Conservation (phyloP, 495 filamentous ascomycete genomes). For the Aspergillus asperescens region DNA sequence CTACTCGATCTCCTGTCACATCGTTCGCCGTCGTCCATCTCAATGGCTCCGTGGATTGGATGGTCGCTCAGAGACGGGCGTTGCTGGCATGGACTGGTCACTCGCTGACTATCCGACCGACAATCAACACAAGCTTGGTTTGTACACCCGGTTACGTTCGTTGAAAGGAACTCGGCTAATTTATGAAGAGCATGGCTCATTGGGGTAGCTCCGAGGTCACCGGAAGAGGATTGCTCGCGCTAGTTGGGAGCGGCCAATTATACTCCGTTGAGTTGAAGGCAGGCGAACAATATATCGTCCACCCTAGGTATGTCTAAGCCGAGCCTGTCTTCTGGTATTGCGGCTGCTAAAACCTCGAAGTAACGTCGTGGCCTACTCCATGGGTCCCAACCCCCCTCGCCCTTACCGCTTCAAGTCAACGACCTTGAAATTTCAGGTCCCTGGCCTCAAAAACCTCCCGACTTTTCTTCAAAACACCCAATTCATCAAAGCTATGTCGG, state of each 20-base stretch:
- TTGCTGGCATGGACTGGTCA: slow-evolving; percentile 96
- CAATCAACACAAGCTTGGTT: slow-evolving; percentile 66
- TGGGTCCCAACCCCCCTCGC: slow-evolving; percentile 63
- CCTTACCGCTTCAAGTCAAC: slow-evolving; percentile 83
- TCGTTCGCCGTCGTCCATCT: slow-evolving; percentile 83
- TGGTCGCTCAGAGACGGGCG: slow-evolving; percentile 75
- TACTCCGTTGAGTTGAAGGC: slow-evolving; percentile 73
- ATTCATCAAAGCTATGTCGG: slow-evolving; percentile 65
- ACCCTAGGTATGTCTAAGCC: slow-evolving; percentile 56
- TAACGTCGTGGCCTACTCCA: slow-evolving; percentile 83
- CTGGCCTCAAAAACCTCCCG: slow-evolving; percentile 50
- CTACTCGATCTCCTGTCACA: slow-evolving; percentile 74
- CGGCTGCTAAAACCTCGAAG: slow-evolving; percentile 36
- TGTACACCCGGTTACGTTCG: slow-evolving; percentile 9
- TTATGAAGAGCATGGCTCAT: slow-evolving; percentile 63
- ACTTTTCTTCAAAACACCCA: slow-evolving; percentile 54
- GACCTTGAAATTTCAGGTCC: slow-evolving; percentile 71
- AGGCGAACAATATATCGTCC: slow-evolving; percentile 81
- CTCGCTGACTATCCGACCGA: slow-evolving; percentile 68
- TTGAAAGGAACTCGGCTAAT: slow-evolving; percentile 35
- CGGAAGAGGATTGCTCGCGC: slow-evolving; percentile 77
- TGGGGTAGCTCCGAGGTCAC: slow-evolving; percentile 89
- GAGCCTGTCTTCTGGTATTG: not conserved
- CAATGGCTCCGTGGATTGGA: slow-evolving; percentile 95
- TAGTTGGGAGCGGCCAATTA: slow-evolving; percentile 79